Evolutionary conservation across 345 rosid genomes (phyloP), one percentile per base, ranked within the genome.

Genomic region (Arabidopsis arenosa): DNA sequence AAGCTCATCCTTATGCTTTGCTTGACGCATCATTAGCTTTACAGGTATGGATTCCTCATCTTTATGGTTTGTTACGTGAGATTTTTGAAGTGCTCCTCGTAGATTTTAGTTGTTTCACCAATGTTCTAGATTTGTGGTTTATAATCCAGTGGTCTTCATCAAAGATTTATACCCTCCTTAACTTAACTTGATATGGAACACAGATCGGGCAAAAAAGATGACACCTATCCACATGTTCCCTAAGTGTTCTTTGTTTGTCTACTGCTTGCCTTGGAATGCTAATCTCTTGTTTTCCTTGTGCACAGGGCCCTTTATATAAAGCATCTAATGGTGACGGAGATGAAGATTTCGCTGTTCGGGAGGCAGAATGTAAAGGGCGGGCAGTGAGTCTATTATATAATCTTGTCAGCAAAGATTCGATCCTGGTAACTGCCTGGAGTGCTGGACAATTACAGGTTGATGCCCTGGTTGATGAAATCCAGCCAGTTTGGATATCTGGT

Each of bases 391-490:
- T 96, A 75, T 86, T 93, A 64, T 96, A 91, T 77, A 87, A 87
- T 73, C 68, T 87, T 62, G 87, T 90, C 70, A 82, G 96, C 90
- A 96, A 89, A 83, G 99, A 96, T 78, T 87, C 97, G 9, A 77
- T 96, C 79, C 79, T 96, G 80, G 96, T 93, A 74, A 93, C 94
- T 62, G 97, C 97, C 66, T 93, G 98, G 99, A 91, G 92, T 85
- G 90, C 89, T 71, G 98, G 99, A 48, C 97, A 93, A 61, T 73
- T 93, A 84, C 96, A 96, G 81, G 84, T 96, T 74, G 96, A 93
- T 70, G 97, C 97, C 72, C 80, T 96, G 59, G 97, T 95, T 63
- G 98, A 96, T 85, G 99, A 96, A 86, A 88, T 93, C 73, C 98
- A 93, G 84, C 98, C 98, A 66, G 87, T 90, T 57, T 93, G 99